Conservation (phyloP, 1,284 basidiomycete species). For the Moesziomyces antarcticus region DNA sequence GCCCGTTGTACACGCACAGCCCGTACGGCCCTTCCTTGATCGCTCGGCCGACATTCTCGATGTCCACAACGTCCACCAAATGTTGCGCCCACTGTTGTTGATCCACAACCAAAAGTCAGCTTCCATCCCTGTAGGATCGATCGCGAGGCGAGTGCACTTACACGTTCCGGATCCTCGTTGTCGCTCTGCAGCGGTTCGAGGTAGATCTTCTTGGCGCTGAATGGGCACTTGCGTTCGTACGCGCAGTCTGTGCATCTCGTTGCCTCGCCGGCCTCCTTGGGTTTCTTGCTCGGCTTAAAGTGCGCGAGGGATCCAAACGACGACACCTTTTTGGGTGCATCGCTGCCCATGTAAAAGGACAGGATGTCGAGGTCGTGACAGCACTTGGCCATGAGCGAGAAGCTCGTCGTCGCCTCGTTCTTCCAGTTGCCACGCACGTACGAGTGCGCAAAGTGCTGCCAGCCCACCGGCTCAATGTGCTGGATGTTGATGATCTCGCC, state of each 20-base stretch:
- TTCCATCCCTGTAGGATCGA: background rate
- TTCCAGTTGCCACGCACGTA: conserved; percentile 43
- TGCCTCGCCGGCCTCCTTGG: conserved; percentile 31
- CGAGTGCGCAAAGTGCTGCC: conserved; percentile 45
- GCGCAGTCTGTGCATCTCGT: conserved; percentile 36
- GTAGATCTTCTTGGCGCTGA: conserved; percentile 42
- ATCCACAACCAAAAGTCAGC: conserved; percentile 1
- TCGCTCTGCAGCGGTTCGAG: conserved; percentile 27
- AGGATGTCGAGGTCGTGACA: conserved; percentile 42
- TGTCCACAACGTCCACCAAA: conserved; percentile 27
- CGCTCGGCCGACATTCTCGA: conserved; percentile 29
- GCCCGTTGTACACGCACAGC: conserved; percentile 38
- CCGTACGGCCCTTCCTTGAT: conserved; percentile 40
- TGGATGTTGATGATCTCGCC: conserved; percentile 47
- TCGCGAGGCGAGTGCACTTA: conserved; percentile 4
- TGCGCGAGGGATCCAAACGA: conserved; percentile 33
- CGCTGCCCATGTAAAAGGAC: conserved; percentile 39
- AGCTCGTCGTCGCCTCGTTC: conserved; percentile 36
- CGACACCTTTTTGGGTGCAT: conserved; percentile 24
- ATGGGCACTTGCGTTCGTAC: conserved; percentile 32
- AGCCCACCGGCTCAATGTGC: conserved; percentile 39
- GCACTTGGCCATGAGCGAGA: conserved; percentile 41
- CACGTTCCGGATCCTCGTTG: conserved; percentile 27
- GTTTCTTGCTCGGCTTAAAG: conserved; percentile 39
- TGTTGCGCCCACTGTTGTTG: conserved; percentile 33